A percentile compares a stretch with the other conserved stretches of the same genome.
phyloP scores from a whole-genome alignment of 768 basidiomycete species.

The Phaeotremella fagi region DNA sequence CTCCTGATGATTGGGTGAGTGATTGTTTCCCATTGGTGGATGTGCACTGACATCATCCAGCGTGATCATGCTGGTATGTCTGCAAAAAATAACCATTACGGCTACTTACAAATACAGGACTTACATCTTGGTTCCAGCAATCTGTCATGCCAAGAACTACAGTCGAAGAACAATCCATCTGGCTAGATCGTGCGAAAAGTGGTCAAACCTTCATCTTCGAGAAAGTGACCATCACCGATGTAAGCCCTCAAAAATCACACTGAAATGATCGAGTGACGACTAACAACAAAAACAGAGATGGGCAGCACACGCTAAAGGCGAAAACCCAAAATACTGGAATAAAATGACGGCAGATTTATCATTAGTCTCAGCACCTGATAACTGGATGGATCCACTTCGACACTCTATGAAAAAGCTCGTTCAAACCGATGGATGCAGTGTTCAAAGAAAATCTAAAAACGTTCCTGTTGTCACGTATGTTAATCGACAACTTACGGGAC shows the following conservation, averaged over 20 bases:
- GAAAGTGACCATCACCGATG: conserved; percentile 27
- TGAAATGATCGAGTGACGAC: not conserved
- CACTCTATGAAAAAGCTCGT: conserved; percentile 12
- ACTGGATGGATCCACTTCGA: conserved; percentile 35
- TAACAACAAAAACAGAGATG: conserved; percentile 16
- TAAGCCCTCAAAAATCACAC: conserved; percentile 10
- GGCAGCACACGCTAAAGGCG: conserved; percentile 22
- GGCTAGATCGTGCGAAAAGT: conserved; percentile 20
- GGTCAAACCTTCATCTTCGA: conserved; percentile 27
- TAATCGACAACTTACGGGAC: conserved; percentile 27
- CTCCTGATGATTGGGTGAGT: conserved; percentile 34
- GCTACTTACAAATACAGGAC: conserved; percentile 3
- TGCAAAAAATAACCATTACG: not conserved
- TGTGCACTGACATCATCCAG: conserved; percentile 2
- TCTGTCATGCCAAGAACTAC: conserved; percentile 27
- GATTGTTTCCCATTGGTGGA: not conserved
- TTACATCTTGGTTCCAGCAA: conserved; percentile 36
- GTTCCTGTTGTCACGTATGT: conserved; percentile 37
- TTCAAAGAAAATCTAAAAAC: conserved; percentile 11
- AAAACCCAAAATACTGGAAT: conserved; percentile 24
- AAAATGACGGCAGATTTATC: conserved; percentile 32
- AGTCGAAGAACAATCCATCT: conserved; percentile 29
- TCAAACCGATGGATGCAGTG: conserved; percentile 13
- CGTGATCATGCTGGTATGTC: conserved; percentile 21
- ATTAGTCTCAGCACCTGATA: conserved; percentile 8